phyloP scores from a whole-genome alignment of 2,329 filamentous ascomycete species.

The Venturia oleaginea region DNA sequence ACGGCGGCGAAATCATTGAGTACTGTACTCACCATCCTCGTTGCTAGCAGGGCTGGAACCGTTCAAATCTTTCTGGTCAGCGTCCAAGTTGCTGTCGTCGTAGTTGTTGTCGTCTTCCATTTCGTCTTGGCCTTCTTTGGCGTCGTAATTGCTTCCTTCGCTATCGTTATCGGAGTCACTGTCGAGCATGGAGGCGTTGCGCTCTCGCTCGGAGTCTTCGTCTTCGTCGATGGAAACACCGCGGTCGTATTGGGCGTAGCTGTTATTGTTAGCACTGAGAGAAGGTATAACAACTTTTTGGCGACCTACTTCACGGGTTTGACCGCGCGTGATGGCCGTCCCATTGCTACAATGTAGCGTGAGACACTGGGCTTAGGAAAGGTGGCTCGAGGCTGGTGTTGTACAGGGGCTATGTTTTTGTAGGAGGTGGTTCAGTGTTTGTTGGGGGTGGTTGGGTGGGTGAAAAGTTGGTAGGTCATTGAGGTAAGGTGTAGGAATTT shows the following conservation, averaged over 20 bases:
- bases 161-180: not conserved
- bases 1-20: not conserved
- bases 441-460: not conserved
- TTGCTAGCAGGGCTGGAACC: not conserved
- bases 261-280: not conserved
- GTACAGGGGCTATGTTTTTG: not conserved
- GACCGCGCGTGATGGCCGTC: not conserved
- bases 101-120: not conserved
- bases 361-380: not conserved
- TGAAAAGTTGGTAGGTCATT: not conserved
- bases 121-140: not conserved
- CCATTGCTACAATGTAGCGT: not conserved
- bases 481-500: not conserved
- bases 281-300: not conserved
- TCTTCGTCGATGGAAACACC: not conserved
- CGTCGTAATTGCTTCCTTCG: not conserved
- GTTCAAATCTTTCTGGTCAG: not conserved
- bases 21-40: not conserved
- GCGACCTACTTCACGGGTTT: slow-evolving; percentile 1
- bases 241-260: not conserved
- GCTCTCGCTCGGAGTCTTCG: not conserved
- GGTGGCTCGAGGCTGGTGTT: not conserved
- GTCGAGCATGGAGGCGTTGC: not conserved
- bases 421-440: not conserved
- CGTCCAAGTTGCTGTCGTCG: not conserved